These are phyloP conservation scores for Zygnema circumcarinatum DNA, from an alignment of 139 green algal species.

Conservation along the genomic window DNA sequence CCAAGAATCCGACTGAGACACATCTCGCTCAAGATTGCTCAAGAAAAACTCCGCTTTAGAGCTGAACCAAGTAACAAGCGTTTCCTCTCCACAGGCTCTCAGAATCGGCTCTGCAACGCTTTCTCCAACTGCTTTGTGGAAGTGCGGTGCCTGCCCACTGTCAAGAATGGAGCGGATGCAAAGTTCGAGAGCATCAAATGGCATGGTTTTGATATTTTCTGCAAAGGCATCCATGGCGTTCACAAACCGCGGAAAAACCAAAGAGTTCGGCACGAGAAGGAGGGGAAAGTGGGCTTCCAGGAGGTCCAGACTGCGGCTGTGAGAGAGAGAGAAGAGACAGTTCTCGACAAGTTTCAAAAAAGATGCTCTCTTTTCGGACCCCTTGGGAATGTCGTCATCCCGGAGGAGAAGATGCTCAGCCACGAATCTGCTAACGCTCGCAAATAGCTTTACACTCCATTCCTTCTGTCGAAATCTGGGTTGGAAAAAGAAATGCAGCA, in stretches of 20 bases:
- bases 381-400: not conserved
- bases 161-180: constrained; percentile 3
- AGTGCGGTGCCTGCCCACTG: not conserved
- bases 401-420: constrained; percentile 5
- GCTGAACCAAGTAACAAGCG: not conserved
- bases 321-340: not conserved
- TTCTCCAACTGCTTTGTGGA: constrained; percentile 13
- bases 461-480: constrained; percentile 1
- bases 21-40: not conserved
- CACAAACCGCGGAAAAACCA: not conserved
- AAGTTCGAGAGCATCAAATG: constrained; percentile 20
- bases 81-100: not conserved
- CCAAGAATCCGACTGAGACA: not conserved
- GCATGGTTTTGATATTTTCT: not conserved
- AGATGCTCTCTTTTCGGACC: not conserved
- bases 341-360: constrained; percentile 17
- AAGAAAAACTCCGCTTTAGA: not conserved
- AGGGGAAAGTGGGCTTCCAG: constrained; percentile 34
- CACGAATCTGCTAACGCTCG: not conserved
- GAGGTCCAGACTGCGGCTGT: not conserved
- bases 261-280: not conserved
- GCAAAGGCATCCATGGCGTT: constrained; percentile 22
- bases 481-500: constrained; percentile 31
- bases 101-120: not conserved
- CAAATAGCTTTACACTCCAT: not conserved